Base-by-base conservation (phyloP, 75 land plant species). In the Chamaecyparis obtusa region DNA sequence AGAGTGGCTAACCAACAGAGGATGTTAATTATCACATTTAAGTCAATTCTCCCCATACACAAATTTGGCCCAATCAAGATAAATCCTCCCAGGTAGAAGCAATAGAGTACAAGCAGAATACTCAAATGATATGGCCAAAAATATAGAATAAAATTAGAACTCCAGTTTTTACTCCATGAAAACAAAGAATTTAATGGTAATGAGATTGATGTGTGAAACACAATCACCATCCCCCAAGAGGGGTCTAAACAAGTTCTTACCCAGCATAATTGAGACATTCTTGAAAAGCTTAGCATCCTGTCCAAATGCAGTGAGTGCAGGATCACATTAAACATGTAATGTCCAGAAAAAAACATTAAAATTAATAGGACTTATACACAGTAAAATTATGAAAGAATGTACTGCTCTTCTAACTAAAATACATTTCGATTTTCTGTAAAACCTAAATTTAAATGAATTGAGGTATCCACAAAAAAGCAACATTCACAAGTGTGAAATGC, bases 351-450 rank as follows among this genome's bases (percentile, higher is more conserved):
- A 44, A 24, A 48, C 41, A 46, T 43, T 27, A 81, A 49, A 80
- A 46, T 46, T 81, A 43, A 81, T 49, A 46, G 48, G 51, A 32
- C 48, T 44, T 81, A 43, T 81, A 81, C n/a, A 81, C 46, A 27
- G 49, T 81, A 54, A 54, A 55, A 83, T 41, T 35, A 84, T 54
- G 60, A 84, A 84, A 84, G 85, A 84, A 84, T 84, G 85, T 55
- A 27, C 85, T 84, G 85, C 57, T 84, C 71, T 84, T 35, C 30
- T 84, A 55, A 9, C 41, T 83, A 81, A 81, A 81, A 81, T 81
- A 81, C 83, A 81, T 10, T 27, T 81, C 48, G 83, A 81, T 39
- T 81, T 51, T 46, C 76, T 46, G 2, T 27, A 81, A 81, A 81
- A 27, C 51, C 51, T 81, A 81, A 41, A 44, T 11, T 81, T 81